These are phyloP conservation scores for Botrytis paeoniae DNA, from an alignment of 2,329 filamentous ascomycete genomes.

Conservation along the genomic window DNA sequence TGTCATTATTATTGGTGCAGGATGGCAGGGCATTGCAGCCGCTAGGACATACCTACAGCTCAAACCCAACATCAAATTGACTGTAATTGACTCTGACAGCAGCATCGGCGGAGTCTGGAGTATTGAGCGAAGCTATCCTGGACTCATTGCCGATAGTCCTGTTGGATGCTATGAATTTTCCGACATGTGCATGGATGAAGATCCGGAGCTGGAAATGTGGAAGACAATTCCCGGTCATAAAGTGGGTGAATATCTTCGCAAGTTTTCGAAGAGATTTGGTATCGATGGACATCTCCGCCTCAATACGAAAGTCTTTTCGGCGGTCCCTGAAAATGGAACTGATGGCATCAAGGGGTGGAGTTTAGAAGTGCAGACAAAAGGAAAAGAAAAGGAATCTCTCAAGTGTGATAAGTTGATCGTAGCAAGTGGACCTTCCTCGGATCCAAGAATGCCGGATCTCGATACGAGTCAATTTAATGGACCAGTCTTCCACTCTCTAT, in stretches of 20 bases:
- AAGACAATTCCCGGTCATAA: slow-evolving; percentile 16
- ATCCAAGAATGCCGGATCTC: slow-evolving; percentile 22
- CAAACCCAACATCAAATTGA: slow-evolving; percentile 52
- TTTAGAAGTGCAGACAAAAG: slow-evolving; percentile 13
- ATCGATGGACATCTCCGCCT: slow-evolving; percentile 18
- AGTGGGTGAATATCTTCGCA: slow-evolving; percentile 26
- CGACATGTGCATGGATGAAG: slow-evolving; percentile 55
- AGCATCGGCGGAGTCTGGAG: slow-evolving; percentile 68
- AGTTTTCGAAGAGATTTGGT: slow-evolving; percentile 22
- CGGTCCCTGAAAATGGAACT: background rate
- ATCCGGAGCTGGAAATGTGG: slow-evolving; percentile 17
- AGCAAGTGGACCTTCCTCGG: slow-evolving; percentile 21
- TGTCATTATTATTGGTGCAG: slow-evolving; percentile 34
- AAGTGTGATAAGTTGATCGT: slow-evolving; percentile 22
- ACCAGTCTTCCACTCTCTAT: slow-evolving; percentile 21
- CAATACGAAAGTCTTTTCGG: slow-evolving; percentile 43
- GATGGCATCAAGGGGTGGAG: slow-evolving; percentile 9
- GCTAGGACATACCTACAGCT: slow-evolving; percentile 59
- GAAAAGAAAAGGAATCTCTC: background rate
- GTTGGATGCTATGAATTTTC: slow-evolving; percentile 69
- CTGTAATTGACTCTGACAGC: slow-evolving; percentile 55
- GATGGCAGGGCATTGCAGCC: slow-evolving; percentile 55
- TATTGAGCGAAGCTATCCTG: slow-evolving; percentile 61
- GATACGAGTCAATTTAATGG: slow-evolving; percentile 20
- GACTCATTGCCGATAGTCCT: slow-evolving; percentile 70